Base-by-base conservation (phyloP, 2,329 filamentous ascomycete genomes). In the Beauveria medogensis region DNA sequence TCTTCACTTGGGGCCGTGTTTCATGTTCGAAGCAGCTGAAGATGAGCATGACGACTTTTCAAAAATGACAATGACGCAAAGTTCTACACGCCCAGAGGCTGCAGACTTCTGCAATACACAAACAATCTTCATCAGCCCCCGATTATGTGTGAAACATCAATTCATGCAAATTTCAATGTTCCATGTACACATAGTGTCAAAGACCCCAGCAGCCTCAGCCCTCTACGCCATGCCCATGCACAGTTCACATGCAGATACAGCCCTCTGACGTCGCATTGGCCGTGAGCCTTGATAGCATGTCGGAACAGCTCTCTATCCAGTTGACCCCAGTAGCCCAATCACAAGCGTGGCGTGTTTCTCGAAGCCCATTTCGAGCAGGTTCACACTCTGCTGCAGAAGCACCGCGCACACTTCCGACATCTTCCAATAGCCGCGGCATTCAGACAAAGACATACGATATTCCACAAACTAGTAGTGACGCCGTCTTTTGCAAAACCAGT, bases 221-320 rank as follows among this genome's bases (percentile, higher is more conserved):
- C 12, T 51, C 43, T 20, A 46, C 55, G 44, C 44, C 44, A 50
- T 41, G 46, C 37, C 24, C 24, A 59, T 59, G 56, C 47, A 52
- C 34, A 20, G 37, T 59, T 59, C 56, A 52, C 56, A 59, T 59
- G 56, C 37, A 59, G 56, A 59, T 59, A 37, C 55, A 58, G 55
- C 55, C 55, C 55, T 58, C 55, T 58, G 46, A 48, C 55, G 55
- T 58, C 55, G 55, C 46, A 51, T 47, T 43, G 22, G 22, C 26
- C 24, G 22, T 10, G 37, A 43, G 55, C 18, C 30, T 30, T 34
- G 56, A 59, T 43, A 41, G 14, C 18, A 44, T 20, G 16, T 28
- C 7, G 22, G 18, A 22, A 47, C 16, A 14, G 22, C 30, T 43
- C n/a, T n/a, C 34, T n/a, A 14, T 30, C 24, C 30, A 34, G 20